Percentiles rank a stretch among this genome's conserved stretches.
These are phyloP conservation scores for Kazachstania sp. DNA, from an alignment of 1,139 yeast species.

Conservation along the genomic window DNA sequence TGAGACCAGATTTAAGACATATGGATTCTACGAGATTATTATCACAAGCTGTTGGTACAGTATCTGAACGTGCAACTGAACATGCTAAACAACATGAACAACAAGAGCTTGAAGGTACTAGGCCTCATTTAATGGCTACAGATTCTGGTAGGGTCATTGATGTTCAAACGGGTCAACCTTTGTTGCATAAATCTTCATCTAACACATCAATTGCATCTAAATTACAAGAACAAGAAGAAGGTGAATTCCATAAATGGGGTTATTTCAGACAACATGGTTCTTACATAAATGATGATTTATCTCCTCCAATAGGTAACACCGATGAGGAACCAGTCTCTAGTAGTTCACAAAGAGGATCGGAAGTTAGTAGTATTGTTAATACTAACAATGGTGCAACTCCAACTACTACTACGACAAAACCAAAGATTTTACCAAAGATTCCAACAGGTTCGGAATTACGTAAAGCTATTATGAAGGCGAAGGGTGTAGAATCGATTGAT, in stretches of 20 bases:
- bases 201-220: conserved; percentile 62
- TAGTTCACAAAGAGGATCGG: too few relatives aligned
- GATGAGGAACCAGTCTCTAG: background rate
- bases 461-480: conserved; percentile 68
- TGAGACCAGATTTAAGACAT: conserved; percentile 16
- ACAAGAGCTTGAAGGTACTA: conserved; percentile 1
- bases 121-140: conserved; percentile 63
- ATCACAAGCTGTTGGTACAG: conserved; percentile 10
- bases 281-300: background rate
- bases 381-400: too few relatives aligned
- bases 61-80: background rate
- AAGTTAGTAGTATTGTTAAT: background rate
- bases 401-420: background rate
- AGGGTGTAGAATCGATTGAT: conserved; percentile 64
- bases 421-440: conserved; percentile 31
- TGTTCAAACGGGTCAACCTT: conserved; percentile 62
- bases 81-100: conserved; percentile 8
- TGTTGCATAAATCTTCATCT: conserved; percentile 47
- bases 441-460: conserved; percentile 73
- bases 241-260: conserved; percentile 82
- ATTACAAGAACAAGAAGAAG: conserved; percentile 82
- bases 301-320: background rate
- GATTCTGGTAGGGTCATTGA: conserved; percentile 57
- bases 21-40: conserved; percentile 19
- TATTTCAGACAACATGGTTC: conserved; percentile 55